phyloP scores from a whole-genome alignment of 495 filamentous ascomycete genomes.

The Hypomontagnella monticulosa region DNA sequence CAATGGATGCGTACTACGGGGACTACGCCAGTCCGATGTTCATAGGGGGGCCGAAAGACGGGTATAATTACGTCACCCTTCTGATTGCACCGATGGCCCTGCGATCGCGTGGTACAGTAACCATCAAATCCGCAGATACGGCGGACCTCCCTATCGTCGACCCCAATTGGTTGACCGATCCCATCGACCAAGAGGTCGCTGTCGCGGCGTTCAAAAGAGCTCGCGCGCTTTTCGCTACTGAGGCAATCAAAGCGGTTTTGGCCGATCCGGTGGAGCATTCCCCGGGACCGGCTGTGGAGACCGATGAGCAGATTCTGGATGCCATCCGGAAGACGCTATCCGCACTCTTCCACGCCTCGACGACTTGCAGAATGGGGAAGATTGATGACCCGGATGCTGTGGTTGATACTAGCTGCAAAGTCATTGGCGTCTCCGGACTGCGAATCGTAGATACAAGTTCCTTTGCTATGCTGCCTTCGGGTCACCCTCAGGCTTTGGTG shows the following conservation, averaged over 20 bases:
- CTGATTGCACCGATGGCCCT: too few relatives aligned
- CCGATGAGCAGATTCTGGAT: slow-evolving; percentile 54
- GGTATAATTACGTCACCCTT: too few relatives aligned
- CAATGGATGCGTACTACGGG: too few relatives aligned
- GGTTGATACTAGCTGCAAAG: slow-evolving; percentile 59
- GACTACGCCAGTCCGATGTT: too few relatives aligned
- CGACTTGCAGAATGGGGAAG: slow-evolving; percentile 59
- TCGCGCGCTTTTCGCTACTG: slow-evolving; percentile 55
- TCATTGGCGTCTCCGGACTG: slow-evolving; percentile 61
- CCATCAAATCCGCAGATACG: slow-evolving; percentile 55
- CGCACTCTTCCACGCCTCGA: slow-evolving; percentile 60
- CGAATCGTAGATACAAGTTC: slow-evolving; percentile 54
- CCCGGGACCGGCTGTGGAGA: slow-evolving; percentile 58
- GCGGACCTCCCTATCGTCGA: slow-evolving; percentile 60
- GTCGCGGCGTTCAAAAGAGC: slow-evolving; percentile 65
- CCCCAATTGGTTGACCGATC: slow-evolving; percentile 63
- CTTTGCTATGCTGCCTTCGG: slow-evolving; percentile 59
- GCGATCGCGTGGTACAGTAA: slow-evolving; percentile 63
- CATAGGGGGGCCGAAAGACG: too few relatives aligned
- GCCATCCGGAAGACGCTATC: slow-evolving; percentile 53
- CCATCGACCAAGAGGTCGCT: slow-evolving; percentile 61
- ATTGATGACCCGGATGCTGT: slow-evolving; percentile 59
- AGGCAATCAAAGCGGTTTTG: slow-evolving; percentile 52
- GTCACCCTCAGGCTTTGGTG: slow-evolving; percentile 47
- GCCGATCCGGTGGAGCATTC: slow-evolving; percentile 55